Evolutionary conservation across 768 basidiomycete genomes (phyloP), one percentile per base, ranked within the genome.

Genomic region (Trametes villosa): DNA sequence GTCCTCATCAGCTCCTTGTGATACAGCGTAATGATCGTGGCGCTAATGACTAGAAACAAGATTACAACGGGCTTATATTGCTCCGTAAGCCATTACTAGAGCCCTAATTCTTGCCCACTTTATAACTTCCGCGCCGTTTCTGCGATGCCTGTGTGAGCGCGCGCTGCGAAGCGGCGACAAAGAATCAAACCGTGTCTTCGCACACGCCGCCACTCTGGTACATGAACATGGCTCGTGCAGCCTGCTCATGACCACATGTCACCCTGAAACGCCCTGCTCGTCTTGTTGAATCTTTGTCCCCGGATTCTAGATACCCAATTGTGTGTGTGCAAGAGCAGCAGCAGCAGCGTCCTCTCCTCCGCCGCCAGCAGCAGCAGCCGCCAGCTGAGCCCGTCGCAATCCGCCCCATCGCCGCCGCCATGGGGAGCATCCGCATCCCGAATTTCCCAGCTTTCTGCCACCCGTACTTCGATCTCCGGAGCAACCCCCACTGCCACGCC

Each of bases 401-500:
- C 38, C 36, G 30, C 45, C 55, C 20, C 34, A 9, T 15, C 36
- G 58, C 18, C 38, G 22, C 13, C 47, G 36, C 63, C 26, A 56
- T 57, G 57, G 58, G 56, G n/a, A 70, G 66, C 63, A 66, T 67
- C 51, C 71, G 70, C 41, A 50, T 72, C 30, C 71, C 71, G 26
- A 63, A 70, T 50, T 65, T 72, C 51, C 59, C 65, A 4, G 47
- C 60, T 2, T 63, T 70, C 53, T 70, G 65, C 56, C 52, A 59
- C 24, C 59, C 64, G 6, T 40, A 59, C 36, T 71, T 72, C 50
- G 68, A 72, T 29, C 62, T 72, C 30, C 67, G 67, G 36, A 62
- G 60, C 47, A 72, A 69, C 61, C 59, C 50, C 38, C 67, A 69
- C 46, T 73, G 72, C 50, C 59, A 55, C 46, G 49, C 62, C 30